A percentile compares a stretch with the other conserved stretches of the same genome.
phyloP scores from a whole-genome alignment of 1,284 basidiomycete species.

The Cryptococcus sp. region DNA sequence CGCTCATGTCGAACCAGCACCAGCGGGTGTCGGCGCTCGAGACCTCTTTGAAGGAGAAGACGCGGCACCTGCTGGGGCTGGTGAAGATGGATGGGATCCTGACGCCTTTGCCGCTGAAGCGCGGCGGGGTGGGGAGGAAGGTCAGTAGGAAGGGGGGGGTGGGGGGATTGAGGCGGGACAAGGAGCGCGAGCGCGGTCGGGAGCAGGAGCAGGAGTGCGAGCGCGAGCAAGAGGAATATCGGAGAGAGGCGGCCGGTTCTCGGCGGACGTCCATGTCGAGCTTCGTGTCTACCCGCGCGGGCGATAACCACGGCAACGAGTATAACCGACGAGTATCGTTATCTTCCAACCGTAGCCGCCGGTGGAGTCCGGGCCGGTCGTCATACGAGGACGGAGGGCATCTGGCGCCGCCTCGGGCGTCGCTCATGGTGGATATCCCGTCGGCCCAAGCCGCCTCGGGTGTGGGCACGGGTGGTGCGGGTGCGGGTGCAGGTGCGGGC shows the following conservation, averaged over 20 bases:
- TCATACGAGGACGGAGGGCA: background rate
- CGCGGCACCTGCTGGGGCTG: conserved; percentile 34
- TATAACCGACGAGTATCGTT: conserved; percentile 3
- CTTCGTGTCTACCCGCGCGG: conserved; percentile 9
- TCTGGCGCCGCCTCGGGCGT: background rate
- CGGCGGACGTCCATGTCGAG: conserved; percentile 30
- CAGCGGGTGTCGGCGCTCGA: conserved; percentile 26
- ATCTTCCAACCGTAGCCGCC: conserved; percentile 6
- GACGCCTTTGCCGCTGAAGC: conserved; percentile 9
- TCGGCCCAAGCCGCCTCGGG: background rate
- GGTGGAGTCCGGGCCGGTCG: background rate
- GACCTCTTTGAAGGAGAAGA: conserved; percentile 37
- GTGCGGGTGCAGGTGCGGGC: background rate
- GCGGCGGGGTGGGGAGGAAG: background rate
- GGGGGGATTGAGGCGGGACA: background rate
- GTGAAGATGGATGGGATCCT: conserved; percentile 37
- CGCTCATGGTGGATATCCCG: background rate
- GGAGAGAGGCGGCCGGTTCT: conserved; percentile 3
- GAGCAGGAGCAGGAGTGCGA: conserved; percentile 2
- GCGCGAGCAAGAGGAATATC: background rate
- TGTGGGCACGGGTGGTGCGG: too few relatives aligned
- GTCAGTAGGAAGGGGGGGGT: background rate
- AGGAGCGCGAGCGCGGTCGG: background rate
- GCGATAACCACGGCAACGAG: conserved; percentile 3
- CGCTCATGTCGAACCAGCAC: conserved; percentile 3